phyloP scores from a whole-genome alignment of 352 stramenopile genomes.

The Phytophthora foliorum region DNA sequence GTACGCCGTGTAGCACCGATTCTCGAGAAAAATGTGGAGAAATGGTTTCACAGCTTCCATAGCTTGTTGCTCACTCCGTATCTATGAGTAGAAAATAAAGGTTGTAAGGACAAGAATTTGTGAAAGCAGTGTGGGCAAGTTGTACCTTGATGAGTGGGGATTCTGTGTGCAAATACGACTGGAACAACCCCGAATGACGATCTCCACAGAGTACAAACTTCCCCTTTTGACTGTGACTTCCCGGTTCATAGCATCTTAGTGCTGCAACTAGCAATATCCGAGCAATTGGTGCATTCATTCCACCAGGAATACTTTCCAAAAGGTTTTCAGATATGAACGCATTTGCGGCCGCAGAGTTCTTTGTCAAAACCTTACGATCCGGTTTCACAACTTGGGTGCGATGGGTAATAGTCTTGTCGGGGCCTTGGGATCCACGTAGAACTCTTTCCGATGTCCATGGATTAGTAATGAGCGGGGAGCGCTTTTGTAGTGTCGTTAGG shows the following conservation, averaged over 20 bases:
- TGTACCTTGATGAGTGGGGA: constrained; percentile 59
- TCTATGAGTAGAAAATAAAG: constrained; percentile 34
- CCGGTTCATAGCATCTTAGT: constrained; percentile 58
- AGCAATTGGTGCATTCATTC: constrained; percentile 56
- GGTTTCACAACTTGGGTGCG: neutral
- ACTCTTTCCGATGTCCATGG: constrained; percentile 58
- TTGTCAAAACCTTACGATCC: neutral
- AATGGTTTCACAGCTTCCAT: constrained; percentile 53
- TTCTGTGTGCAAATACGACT: constrained; percentile 45
- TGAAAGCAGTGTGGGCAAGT: neutral
- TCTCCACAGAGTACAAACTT: constrained; percentile 50
- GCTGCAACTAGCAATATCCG: constrained; percentile 58
- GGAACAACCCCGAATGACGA: constrained; percentile 45
- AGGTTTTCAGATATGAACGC: constrained; percentile 56
- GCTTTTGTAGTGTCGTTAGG: constrained; percentile 49
- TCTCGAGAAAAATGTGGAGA: constrained; percentile 47
- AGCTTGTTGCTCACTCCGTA: constrained; percentile 62
- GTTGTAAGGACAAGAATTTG: neutral
- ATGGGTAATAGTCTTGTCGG: neutral
- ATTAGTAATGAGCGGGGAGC: constrained; percentile 64
- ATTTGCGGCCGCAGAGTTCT: neutral
- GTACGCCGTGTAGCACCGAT: constrained; percentile 59
- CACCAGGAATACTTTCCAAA: constrained; percentile 61
- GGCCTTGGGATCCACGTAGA: constrained; percentile 27
- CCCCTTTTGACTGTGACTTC: constrained; percentile 37